These are phyloP conservation scores for Epichloe sp. DNA, from an alignment of 2,329 filamentous ascomycete species.

Conservation along the genomic window DNA sequence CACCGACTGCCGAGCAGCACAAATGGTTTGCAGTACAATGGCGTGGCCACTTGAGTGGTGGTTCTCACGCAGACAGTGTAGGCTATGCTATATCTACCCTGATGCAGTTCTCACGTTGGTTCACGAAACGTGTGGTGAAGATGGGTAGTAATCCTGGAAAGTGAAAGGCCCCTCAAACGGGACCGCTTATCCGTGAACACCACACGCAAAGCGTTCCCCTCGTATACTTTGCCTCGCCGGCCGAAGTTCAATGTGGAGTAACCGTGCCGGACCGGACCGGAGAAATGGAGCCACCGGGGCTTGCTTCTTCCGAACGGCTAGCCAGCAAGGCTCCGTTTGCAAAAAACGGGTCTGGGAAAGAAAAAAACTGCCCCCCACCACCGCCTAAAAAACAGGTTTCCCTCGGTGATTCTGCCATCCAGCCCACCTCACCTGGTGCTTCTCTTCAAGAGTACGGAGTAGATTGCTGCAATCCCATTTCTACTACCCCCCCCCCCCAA, in stretches of 20 bases:
- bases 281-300: conserved; percentile 10
- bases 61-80: too few relatives aligned
- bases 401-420: conserved; percentile 7
- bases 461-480: neutral
- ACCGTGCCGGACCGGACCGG: conserved; percentile 2
- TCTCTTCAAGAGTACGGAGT: neutral
- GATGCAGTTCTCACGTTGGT: too few relatives aligned
- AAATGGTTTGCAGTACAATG: too few relatives aligned
- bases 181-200: too few relatives aligned
- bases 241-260: neutral
- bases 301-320: conserved; percentile 19
- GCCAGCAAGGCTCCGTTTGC: conserved; percentile 8
- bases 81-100: too few relatives aligned
- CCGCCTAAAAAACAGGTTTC: conserved; percentile 9
- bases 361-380: conserved; percentile 14
- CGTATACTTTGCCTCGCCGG: too few relatives aligned
- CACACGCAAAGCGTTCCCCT: too few relatives aligned
- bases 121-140: too few relatives aligned
- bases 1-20: too few relatives aligned
- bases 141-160: too few relatives aligned
- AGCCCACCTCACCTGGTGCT: conserved; percentile 7
- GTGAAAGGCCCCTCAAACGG: too few relatives aligned
- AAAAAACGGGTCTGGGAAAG: conserved; percentile 13
- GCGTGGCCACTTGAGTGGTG: too few relatives aligned
- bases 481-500: neutral